Percentiles rank a stretch among this genome's conserved stretches.
phyloP scores from a whole-genome alignment of 2,329 filamentous ascomycete species.

The Keithomyces neogunnii region DNA sequence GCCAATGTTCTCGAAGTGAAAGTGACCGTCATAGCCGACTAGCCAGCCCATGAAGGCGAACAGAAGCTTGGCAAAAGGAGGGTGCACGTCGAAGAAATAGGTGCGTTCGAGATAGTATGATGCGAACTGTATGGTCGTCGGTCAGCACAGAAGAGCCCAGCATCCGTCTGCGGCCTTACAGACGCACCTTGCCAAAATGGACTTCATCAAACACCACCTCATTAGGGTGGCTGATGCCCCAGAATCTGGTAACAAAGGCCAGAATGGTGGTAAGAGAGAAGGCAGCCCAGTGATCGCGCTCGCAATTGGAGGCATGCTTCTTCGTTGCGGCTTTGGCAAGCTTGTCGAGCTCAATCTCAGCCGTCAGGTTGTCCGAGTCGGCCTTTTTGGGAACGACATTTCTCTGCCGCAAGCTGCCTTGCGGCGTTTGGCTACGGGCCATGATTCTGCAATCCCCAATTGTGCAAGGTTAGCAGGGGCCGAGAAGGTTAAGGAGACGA shows the following conservation, averaged over 20 bases:
- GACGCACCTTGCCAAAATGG: slow-evolving; percentile 91
- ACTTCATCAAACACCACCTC: slow-evolving; percentile 99
- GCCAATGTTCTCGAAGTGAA: slow-evolving; percentile 98
- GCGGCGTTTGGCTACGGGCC: slow-evolving; percentile 41
- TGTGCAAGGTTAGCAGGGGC: background rate
- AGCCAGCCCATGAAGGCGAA: slow-evolving; percentile 97
- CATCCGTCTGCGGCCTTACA: background rate
- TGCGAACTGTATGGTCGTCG: slow-evolving; percentile 45
- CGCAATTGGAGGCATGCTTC: slow-evolving; percentile 36
- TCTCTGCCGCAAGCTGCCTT: slow-evolving; percentile 52
- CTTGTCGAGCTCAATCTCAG: slow-evolving; percentile 43
- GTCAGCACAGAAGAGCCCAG: background rate
- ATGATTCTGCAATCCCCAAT: slow-evolving; percentile 24
- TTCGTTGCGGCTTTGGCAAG: slow-evolving; percentile 31
- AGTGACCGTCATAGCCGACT: slow-evolving; percentile 92
- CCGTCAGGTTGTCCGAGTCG: slow-evolving; percentile 26
- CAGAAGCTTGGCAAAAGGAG: slow-evolving; percentile 94
- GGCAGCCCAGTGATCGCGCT: slow-evolving; percentile 78
- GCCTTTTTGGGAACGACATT: slow-evolving; percentile 44
- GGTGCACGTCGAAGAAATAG: slow-evolving; percentile 99
- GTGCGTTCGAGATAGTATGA: slow-evolving; percentile 87
- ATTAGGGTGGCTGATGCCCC: slow-evolving; percentile 88
- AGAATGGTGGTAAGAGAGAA: slow-evolving; percentile 69
- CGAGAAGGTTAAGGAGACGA: background rate
- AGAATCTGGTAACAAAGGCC: slow-evolving; percentile 89